These are phyloP conservation scores for Trichophyton verrucosum DNA, from an alignment of 2,329 filamentous ascomycete species.

Conservation along the genomic window DNA sequence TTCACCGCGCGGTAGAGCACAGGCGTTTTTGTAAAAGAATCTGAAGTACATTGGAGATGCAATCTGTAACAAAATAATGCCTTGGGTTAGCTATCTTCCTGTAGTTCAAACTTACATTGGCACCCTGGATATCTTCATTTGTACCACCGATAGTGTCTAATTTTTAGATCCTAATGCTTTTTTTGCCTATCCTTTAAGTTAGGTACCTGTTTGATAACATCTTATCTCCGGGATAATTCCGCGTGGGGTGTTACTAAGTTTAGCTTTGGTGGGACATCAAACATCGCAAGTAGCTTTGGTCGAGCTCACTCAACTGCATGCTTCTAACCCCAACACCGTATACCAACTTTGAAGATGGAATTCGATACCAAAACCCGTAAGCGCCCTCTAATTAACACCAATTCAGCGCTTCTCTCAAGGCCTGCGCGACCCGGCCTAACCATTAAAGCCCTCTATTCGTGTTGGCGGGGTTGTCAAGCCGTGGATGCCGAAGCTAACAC, in stretches of 20 bases:
- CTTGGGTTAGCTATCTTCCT: neutral
- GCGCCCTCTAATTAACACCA: conserved; percentile 19
- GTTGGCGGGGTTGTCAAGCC: neutral
- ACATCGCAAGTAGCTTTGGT: no score
- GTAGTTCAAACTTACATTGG: neutral
- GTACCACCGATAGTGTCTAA: neutral
- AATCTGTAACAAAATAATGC: neutral
- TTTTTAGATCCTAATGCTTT: no score
- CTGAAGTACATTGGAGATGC: neutral
- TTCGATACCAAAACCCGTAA: conserved; percentile 61
- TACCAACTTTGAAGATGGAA: conserved; percentile 44
- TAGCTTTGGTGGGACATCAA: no score
- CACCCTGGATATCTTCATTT: neutral
- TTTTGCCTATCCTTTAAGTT: no score
- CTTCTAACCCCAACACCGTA: neutral
- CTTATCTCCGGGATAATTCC: no score
- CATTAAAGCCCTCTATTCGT: neutral
- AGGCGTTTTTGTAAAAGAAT: neutral
- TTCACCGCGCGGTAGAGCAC: neutral
- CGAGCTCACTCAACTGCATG: neutral
- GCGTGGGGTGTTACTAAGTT: no score
- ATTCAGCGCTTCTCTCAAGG: neutral
- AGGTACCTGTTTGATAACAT: no score
- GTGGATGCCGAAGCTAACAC: conserved; percentile 7
- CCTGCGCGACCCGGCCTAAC: neutral